These are phyloP conservation scores for Pichia cephalocereana DNA, from an alignment of 805 yeast genomes.

Conservation along the genomic window DNA sequence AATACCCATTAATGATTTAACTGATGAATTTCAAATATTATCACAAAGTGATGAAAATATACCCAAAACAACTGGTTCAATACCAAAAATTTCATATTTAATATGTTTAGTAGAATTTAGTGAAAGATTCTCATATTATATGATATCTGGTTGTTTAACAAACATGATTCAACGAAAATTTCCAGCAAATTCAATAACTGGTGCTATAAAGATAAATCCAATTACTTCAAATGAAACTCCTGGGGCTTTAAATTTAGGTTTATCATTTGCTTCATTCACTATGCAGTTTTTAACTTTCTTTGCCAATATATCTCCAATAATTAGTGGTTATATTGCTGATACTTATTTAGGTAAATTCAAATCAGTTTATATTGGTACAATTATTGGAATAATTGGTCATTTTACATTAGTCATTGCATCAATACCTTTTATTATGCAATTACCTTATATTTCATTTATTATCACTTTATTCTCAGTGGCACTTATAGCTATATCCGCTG, in stretches of 20 bases:
- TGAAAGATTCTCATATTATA: constrained; percentile 47
- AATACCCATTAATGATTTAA: background rate
- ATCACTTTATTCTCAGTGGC: constrained; percentile 32
- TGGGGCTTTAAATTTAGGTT: constrained; percentile 42
- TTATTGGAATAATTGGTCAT: constrained; percentile 38
- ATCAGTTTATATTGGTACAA: constrained; percentile 38
- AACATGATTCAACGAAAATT: constrained; percentile 44
- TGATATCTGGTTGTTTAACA: constrained; percentile 37
- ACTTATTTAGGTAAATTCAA: constrained; percentile 37
- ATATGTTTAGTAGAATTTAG: constrained; percentile 37
- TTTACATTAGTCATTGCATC: constrained; percentile 39
- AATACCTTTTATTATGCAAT: constrained; percentile 30
- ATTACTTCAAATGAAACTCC: constrained; percentile 30
- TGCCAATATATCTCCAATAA: constrained; percentile 40
- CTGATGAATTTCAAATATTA: background rate
- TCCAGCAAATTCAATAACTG: constrained; percentile 34
- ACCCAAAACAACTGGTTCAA: constrained; percentile 14
- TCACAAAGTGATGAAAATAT: background rate
- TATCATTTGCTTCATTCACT: constrained; percentile 36
- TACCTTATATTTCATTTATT: constrained; percentile 19
- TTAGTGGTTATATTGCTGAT: constrained; percentile 46
- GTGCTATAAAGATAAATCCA: constrained; percentile 30
- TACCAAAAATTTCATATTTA: constrained; percentile 19
- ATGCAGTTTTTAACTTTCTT: constrained; percentile 36
- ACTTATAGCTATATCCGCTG: constrained; percentile 36